Evolutionary conservation across 148 eudicot species (phyloP).

Genomic region (Rhododendron williamsianum): DNA sequence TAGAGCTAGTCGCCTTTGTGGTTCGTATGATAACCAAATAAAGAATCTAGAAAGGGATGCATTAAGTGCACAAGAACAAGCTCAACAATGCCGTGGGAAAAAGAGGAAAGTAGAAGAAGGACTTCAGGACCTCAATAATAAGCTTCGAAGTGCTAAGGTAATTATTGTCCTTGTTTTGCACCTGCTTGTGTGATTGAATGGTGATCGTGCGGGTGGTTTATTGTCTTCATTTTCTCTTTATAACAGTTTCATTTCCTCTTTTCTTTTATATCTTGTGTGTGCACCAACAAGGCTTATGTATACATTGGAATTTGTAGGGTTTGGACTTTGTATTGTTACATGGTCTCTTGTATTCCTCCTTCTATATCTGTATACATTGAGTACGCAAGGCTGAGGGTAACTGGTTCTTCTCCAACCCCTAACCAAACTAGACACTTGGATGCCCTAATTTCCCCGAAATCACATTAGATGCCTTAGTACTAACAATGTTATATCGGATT

Average conservation of each 20-base stretch:
- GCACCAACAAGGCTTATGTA: neutral
- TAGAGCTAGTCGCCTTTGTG: slow-evolving; percentile 62
- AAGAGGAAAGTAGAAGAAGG: slow-evolving; percentile 55
- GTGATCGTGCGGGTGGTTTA: neutral
- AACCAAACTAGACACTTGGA: neutral
- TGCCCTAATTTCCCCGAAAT: neutral
- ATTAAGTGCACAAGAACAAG: slow-evolving; percentile 31
- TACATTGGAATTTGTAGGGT: no score
- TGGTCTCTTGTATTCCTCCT: neutral
- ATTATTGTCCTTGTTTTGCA: slow-evolving; percentile 4
- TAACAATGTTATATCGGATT: neutral
- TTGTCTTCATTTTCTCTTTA: neutral
- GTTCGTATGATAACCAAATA: slow-evolving; percentile 79
- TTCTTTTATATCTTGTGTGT: neutral
- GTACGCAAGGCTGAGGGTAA: neutral
- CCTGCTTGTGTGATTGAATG: neutral
- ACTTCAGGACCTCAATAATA: slow-evolving; percentile 28
- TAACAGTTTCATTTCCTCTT: neutral
- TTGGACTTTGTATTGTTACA: neutral
- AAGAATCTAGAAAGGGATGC: slow-evolving; percentile 54
- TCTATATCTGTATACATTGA: neutral
- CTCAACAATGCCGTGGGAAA: slow-evolving; percentile 32
- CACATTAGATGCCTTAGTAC: neutral
- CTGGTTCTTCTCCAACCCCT: neutral
- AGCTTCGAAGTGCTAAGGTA: slow-evolving; percentile 55